Evolutionary conservation across 148 eudicot genomes (phyloP), one percentile per base, ranked within the genome.

Genomic region (Fagopyrum homotropicum): DNA sequence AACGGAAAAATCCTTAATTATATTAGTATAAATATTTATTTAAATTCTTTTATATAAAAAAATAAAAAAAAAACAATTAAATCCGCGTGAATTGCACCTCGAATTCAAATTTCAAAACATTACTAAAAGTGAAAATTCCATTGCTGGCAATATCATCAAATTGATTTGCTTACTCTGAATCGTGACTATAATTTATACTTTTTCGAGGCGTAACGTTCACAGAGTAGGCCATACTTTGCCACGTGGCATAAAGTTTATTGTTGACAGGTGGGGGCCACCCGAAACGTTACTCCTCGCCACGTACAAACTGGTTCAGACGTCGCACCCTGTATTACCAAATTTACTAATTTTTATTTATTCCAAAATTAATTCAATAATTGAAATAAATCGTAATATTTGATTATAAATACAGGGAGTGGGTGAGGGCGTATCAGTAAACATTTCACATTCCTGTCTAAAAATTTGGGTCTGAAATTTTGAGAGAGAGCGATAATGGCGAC

Each of bases 401-500:
- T 26, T 72, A 72, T 72, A 49, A 48, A 72, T 72, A 46, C 56
- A 72, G 71, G 46, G 69, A 30, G 71, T 40, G 70, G 71, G 46
- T 40, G 15, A 40, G 71, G 71, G n/a, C 4, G 14, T 5, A 29
- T 40, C 71, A 43, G 9, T 40, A 43, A 35, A 14, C 71, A 4
- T 46, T 66, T 66, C 71, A 40, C 19, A 66, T 35, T 43, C 6
- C 6, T 43, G 3, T n/a, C 45, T 14, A 66, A 14, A 14, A 5
- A 43, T 14, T 5, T 66, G 17, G 0, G 10, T 16, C 30, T 45
- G 14, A 6, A 7, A 45, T 17, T 46, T 8, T 16, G 3, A 55
- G 66, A 44, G 29, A 40, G 11, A 45, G 12, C 26, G n/a, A 29
- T 75, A 61, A 92, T 93, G 98, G 90, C 92, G 64, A 91, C 92